Evolutionary conservation across 306 rosid genomes (phyloP), one percentile per base, ranked within the genome.

Genomic region (Cicer cuneatum): DNA sequence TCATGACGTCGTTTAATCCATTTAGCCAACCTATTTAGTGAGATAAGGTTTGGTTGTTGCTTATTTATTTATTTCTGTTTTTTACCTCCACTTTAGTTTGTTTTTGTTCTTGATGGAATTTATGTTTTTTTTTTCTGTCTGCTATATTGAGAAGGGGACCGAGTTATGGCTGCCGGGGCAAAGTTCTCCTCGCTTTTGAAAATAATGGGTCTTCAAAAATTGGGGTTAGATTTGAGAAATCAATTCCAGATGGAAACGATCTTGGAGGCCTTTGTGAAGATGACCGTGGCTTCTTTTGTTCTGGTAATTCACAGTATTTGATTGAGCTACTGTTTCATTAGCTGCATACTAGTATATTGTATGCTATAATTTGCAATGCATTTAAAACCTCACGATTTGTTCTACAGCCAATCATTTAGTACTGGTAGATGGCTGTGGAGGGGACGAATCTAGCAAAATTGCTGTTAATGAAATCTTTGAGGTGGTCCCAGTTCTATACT

Each of bases 181-280:
- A 83, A 86, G 91, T 95, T 85, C 73, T 92, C 62, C 98, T 92
- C 78, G 77, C 96, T 79, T 95, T 95, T 83, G 99, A 92, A 86
- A 95, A 89, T 59, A 94, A 94, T 42, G 87, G 85, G 42, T 84
- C 85, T 54, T 89, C 99, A 12, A 95, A 95, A 89, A 84, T 95
- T 84, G 99, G 99, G 59, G 99, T 95, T 85, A 80, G 98, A 81
- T 95, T 95, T 85, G 99, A 95, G 60, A 90, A 92, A 80, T 83
- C 97, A 53, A 89, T 95, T 82, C 96, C 87, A 41, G 98, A 92
- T 85, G 99, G 99, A 42, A 95, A 89, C 77, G 88, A 95, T 85
- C 97, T 95, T 52, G 99, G 99, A 52, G 99, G 99, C 49, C 87
- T 74, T 72, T 95, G 99, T 47, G 98, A 95, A 82, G 89, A 83